Base-by-base conservation (phyloP, 495 filamentous ascomycete genomes). In the Penicillium arizonense region DNA sequence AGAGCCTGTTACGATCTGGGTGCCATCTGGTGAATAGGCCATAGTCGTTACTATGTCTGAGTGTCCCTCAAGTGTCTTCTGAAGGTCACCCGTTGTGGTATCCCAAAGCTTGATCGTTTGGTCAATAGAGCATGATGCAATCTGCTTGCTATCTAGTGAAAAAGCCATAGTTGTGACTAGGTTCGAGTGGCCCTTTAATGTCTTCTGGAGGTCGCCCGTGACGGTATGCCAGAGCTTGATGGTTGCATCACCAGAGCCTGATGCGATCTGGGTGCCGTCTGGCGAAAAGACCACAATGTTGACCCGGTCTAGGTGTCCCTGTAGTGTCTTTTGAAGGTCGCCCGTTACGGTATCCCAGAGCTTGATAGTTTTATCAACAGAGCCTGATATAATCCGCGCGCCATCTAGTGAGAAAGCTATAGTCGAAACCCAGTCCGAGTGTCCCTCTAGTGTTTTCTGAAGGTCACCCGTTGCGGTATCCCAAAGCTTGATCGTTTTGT, bases 361-460 rank as follows among this genome's bases (percentile, higher is more conserved):
- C 18, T 18, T 18, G 18, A 18, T 18, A 1, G 18, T 18, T 18
- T 18, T 6, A 2, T 41, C 14, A 23, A 10, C 1, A 41, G 14
- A 9, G 38, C 14, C 9, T 5, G 47, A 47, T 12, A n/a, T 16
- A 2, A 57, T 32, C 8, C 52, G 36, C 53, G 45, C 36, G 24
- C 41, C 51, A 47, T 61, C 53, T 3, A 49, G 37, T 34, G 56
- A 66, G 47, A 68, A 67, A 7, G 48, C 59, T 21, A 68, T 36
- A n/a, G 54, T 56, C 0, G 18, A 34, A 14, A 69, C 50, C 42
- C 0, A 35, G 16, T 34, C 34, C 0, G 38, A 26, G 50, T 67
- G 59, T 21, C 64, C 58, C 32, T 60, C 28, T 35, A 68, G 55
- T 4, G 52, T 63, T 14, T 45, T 28, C 5, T 47, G 40, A 4